These are phyloP conservation scores for Dipodascus geniculatus DNA, from an alignment of 805 yeast genomes.

Conservation along the genomic window DNA sequence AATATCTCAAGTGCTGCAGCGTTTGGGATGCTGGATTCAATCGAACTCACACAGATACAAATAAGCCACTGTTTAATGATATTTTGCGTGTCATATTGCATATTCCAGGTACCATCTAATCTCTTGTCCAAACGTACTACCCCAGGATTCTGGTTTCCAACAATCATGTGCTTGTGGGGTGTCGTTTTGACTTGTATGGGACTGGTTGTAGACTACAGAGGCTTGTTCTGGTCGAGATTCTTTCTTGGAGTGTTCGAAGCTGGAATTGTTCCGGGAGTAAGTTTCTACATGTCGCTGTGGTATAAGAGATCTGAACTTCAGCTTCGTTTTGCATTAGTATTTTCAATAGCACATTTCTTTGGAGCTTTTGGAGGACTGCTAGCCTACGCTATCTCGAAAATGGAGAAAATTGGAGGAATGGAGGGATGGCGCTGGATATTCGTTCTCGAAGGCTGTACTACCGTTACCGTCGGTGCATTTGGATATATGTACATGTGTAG, in stretches of 20 bases:
- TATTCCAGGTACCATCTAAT: slow-evolving; percentile 30
- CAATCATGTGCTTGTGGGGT: slow-evolving; percentile 5
- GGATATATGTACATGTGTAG: slow-evolving; percentile 28
- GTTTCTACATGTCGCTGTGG: neutral
- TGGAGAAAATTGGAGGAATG: slow-evolving; percentile 30
- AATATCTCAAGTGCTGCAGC: slow-evolving; percentile 38
- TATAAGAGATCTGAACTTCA: neutral
- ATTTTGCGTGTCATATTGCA: slow-evolving; percentile 23
- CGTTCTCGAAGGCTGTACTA: slow-evolving; percentile 32
- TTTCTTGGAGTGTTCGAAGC: slow-evolving; percentile 5
- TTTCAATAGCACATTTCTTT: slow-evolving; percentile 26
- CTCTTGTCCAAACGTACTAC: neutral
- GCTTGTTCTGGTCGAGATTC: slow-evolving; percentile 2
- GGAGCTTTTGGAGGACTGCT: slow-evolving; percentile 30
- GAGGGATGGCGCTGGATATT: slow-evolving; percentile 32
- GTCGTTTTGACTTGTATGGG: slow-evolving; percentile 2
- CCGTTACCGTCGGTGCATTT: slow-evolving; percentile 26
- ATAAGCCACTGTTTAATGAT: slow-evolving; percentile 35
- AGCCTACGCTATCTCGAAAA: slow-evolving; percentile 33
- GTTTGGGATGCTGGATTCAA: slow-evolving; percentile 31
- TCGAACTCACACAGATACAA: slow-evolving; percentile 30
- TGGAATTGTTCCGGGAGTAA: neutral
- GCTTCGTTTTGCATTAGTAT: slow-evolving; percentile 28
- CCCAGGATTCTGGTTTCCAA: slow-evolving; percentile 6
- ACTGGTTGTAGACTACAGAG: slow-evolving; percentile 6